Evolutionary conservation across 2,329 filamentous ascomycete genomes (phyloP).

Genomic region (Sporothrix sp.): DNA sequence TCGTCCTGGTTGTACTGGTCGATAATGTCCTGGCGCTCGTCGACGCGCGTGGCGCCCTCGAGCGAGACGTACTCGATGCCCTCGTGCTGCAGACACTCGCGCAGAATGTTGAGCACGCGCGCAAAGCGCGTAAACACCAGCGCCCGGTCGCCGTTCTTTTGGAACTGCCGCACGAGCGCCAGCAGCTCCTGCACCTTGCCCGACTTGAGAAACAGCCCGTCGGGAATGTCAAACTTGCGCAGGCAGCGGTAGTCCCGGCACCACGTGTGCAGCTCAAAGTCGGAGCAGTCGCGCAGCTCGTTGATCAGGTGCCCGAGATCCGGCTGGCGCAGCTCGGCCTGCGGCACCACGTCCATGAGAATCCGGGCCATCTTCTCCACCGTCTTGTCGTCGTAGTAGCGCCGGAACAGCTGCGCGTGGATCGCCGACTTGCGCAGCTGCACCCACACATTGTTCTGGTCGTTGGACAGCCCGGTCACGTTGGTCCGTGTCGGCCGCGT

Average conservation of each 20-base stretch:
- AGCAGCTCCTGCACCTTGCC: conserved; percentile 82
- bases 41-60: conserved; percentile 73
- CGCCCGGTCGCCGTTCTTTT: conserved; percentile 71
- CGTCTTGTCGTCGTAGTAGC: conserved; percentile 64
- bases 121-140: conserved; percentile 93
- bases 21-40: conserved; percentile 76
- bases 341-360: conserved; percentile 58
- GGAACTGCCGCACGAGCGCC: conserved; percentile 62
- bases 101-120: conserved; percentile 80
- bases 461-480: conserved; percentile 34
- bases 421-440: conserved; percentile 86
- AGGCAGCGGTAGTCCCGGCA: conserved; percentile 51
- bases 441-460: conserved; percentile 69
- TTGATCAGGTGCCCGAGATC: conserved; percentile 43
- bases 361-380: conserved; percentile 64
- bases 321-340: conserved; percentile 43
- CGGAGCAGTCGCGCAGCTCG: conserved; percentile 49
- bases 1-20: conserved; percentile 72
- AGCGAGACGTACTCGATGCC: conserved; percentile 73
- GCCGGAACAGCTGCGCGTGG: conserved; percentile 79
- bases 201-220: conserved; percentile 47
- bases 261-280: conserved; percentile 58
- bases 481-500: conserved; percentile 13
- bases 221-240: conserved; percentile 42
- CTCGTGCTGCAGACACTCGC: conserved; percentile 65